A percentile compares a stretch with the other conserved stretches of the same genome.
These are phyloP conservation scores for Thielaviopsis populi DNA, from an alignment of 2,329 filamentous ascomycete species.

Conservation along the genomic window DNA sequence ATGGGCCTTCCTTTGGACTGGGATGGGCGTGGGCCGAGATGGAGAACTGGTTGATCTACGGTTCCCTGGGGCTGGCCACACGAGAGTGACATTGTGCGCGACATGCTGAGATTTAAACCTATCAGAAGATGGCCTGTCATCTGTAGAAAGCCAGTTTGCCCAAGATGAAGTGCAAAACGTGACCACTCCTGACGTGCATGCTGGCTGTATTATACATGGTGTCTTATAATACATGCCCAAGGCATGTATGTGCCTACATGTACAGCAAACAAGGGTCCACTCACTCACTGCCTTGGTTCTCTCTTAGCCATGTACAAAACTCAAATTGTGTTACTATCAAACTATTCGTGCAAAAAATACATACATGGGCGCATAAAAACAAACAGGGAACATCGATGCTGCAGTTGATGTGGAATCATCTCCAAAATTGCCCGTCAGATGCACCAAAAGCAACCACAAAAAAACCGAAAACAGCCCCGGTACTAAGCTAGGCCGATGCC, in stretches of 20 bases:
- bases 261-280: too few species aligned
- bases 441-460: neutral
- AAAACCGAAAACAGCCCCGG: neutral
- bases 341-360: neutral
- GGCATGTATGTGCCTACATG: neutral
- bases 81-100: too few species aligned
- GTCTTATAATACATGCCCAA: neutral
- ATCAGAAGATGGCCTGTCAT: too few species aligned
- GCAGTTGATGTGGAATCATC: slow-evolving; percentile 2
- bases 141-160: too few species aligned
- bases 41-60: too few species aligned
- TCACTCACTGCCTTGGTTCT: too few species aligned
- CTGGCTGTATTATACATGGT: neutral
- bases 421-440: neutral
- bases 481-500: neutral
- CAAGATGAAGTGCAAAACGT: too few species aligned
- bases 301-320: neutral
- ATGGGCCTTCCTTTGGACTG: too few species aligned
- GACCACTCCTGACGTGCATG: neutral
- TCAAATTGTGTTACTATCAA: neutral
- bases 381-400: neutral
- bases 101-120: too few species aligned
- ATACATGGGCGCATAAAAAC: neutral
- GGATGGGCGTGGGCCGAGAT: too few species aligned
- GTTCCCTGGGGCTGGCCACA: too few species aligned